These are phyloP conservation scores for Sclerotinia subarctica DNA, from an alignment of 2,329 filamentous ascomycete species.

Conservation along the genomic window DNA sequence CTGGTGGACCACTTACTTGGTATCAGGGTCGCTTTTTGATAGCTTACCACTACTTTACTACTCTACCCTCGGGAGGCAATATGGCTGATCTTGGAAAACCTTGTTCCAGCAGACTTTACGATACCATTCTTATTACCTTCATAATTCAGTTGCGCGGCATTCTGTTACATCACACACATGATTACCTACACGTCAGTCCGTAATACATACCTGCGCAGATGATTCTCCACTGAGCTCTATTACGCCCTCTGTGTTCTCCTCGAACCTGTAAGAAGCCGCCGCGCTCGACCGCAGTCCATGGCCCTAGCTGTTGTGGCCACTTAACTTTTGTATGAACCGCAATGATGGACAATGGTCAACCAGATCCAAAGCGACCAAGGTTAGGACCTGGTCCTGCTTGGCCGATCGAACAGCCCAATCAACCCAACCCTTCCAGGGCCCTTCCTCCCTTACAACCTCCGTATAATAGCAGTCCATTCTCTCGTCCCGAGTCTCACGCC, in stretches of 20 bases:
- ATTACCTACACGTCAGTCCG: constrained; percentile 33
- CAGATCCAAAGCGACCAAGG: constrained; percentile 59
- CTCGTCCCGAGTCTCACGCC: constrained; percentile 12
- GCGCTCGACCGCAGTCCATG: constrained; percentile 40
- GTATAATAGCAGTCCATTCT: constrained; percentile 21
- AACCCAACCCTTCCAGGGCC: constrained; percentile 38
- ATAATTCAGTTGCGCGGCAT: constrained; percentile 24
- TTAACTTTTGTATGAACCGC: constrained; percentile 41
- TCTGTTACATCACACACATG: constrained; percentile 32
- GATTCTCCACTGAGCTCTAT: constrained; percentile 31
- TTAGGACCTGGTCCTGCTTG: constrained; percentile 38
- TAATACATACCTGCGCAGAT: constrained; percentile 34
- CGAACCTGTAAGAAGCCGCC: constrained; percentile 39
- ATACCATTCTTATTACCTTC: constrained; percentile 6
- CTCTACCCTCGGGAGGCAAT: background rate
- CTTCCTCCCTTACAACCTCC: constrained; percentile 49
- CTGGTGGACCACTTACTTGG: background rate
- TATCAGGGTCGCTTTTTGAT: constrained; percentile 10
- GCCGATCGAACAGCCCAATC: constrained; percentile 20
- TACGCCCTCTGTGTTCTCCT: constrained; percentile 32
- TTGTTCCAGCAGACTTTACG: constrained; percentile 15
- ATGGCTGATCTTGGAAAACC: constrained; percentile 21
- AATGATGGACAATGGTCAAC: constrained; percentile 57
- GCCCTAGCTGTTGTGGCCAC: constrained; percentile 38
- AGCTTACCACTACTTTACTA: background rate